These are phyloP conservation scores for Epichloe sp. DNA, from an alignment of 2,329 filamentous ascomycete genomes.

Conservation along the genomic window DNA sequence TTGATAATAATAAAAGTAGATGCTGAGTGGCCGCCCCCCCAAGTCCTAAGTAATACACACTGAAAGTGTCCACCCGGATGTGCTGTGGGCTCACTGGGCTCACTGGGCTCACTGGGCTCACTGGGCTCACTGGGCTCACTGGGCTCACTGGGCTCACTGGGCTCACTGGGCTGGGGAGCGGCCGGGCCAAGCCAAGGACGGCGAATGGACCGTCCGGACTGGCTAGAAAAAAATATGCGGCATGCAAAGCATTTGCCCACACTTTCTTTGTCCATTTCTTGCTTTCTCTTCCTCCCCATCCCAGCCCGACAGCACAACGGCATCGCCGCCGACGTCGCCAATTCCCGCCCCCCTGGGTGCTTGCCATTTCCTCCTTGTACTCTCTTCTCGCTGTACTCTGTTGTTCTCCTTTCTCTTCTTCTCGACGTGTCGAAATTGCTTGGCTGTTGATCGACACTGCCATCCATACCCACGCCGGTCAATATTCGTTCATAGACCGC, in stretches of 20 bases:
- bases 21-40: no score
- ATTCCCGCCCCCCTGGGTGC: constrained; percentile 11
- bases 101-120: no score
- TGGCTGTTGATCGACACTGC: background rate
- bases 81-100: no score
- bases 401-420: constrained; percentile 2
- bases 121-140: no score
- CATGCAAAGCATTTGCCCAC: constrained; percentile 12
- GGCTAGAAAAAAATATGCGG: background rate
- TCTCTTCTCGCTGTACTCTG: constrained; percentile 6
- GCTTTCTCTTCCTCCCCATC: constrained; percentile 14
- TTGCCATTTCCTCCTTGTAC: constrained; percentile 6
- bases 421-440: background rate
- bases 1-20: no score
- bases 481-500: constrained; percentile 2
- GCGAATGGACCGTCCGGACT: background rate
- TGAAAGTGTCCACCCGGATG: no score
- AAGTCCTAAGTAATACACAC: no score
- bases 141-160: no score
- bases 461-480: background rate
- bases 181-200: background rate
- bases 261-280: constrained; percentile 12
- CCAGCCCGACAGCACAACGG: constrained; percentile 16
- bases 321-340: constrained; percentile 15
- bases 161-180: background rate